phyloP scores from a whole-genome alignment of 495 filamentous ascomycete genomes.

The Entonaema liquescens region DNA sequence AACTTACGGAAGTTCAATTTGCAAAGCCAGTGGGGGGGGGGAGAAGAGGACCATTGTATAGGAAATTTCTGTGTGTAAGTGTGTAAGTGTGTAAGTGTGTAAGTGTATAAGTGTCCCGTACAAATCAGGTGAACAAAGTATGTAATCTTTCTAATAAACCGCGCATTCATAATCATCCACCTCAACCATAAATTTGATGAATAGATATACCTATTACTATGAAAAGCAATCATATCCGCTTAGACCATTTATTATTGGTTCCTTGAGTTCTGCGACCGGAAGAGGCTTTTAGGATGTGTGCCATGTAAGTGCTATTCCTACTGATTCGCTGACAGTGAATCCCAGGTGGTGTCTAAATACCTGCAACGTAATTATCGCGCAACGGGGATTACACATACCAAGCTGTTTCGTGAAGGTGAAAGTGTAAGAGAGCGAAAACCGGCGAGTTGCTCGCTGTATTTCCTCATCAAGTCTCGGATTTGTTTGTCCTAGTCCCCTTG shows the following conservation, averaged over 20 bases:
- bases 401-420: slow-evolving; percentile 1
- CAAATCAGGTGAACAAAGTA: not conserved
- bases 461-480: slow-evolving; percentile 26
- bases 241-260: slow-evolving; percentile 26
- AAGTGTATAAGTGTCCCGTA: slow-evolving; percentile 2
- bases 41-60: slow-evolving; percentile 23
- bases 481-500: slow-evolving; percentile 16
- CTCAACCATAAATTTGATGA: slow-evolving; percentile 10
- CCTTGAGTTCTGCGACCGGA: slow-evolving; percentile 24
- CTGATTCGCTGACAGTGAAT: slow-evolving; percentile 32
- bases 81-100: not conserved
- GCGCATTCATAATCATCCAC: slow-evolving; percentile 32
- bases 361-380: slow-evolving; percentile 41
- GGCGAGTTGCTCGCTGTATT: slow-evolving; percentile 20
- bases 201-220: slow-evolving; percentile 29
- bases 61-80: slow-evolving; percentile 3
- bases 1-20: not conserved
- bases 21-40: slow-evolving; percentile 8
- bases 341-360: slow-evolving; percentile 19
- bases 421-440: slow-evolving; percentile 8
- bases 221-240: slow-evolving; percentile 37
- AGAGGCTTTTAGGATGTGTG: slow-evolving; percentile 20
- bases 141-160: slow-evolving; percentile 27
- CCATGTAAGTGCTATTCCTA: slow-evolving; percentile 36
- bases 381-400: slow-evolving; percentile 32